A percentile compares a stretch with the other conserved stretches of the same genome.
phyloP scores from a whole-genome alignment of 2,329 filamentous ascomycete genomes.

The Xylariaceae sp. region DNA sequence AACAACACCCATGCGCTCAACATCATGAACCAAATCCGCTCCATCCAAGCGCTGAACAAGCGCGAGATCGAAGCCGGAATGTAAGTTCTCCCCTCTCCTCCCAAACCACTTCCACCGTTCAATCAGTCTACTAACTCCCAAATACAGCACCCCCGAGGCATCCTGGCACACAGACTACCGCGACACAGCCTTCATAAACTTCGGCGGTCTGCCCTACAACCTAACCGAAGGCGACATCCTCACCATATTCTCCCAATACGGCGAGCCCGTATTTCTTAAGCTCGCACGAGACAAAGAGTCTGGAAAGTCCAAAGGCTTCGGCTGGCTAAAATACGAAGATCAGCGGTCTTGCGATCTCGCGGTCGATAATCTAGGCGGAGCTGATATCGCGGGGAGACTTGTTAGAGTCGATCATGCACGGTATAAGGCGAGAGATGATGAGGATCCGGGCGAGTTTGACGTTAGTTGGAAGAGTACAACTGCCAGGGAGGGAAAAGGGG shows the following conservation, averaged over 20 bases:
- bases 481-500: constrained; percentile 45
- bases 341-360: constrained; percentile 93
- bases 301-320: constrained; percentile 91
- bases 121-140: constrained; percentile 22
- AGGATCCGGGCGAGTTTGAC: constrained; percentile 58
- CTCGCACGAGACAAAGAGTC: constrained; percentile 93
- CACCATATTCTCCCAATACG: constrained; percentile 95
- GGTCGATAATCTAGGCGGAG: constrained; percentile 91
- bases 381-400: constrained; percentile 75
- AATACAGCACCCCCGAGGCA: constrained; percentile 68
- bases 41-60: constrained; percentile 90
- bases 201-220: constrained; percentile 89
- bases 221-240: constrained; percentile 94
- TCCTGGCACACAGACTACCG: constrained; percentile 98
- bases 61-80: constrained; percentile 87
- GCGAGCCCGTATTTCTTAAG: constrained; percentile 91
- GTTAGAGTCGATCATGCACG: constrained; percentile 88
- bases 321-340: constrained; percentile 97
- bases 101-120: not conserved
- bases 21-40: constrained; percentile 88
- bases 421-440: constrained; percentile 85
- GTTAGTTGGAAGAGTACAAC: constrained; percentile 60
- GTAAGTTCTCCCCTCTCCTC: constrained; percentile 44
- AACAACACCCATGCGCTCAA: not conserved
- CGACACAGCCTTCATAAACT: constrained; percentile 95